phyloP scores from a whole-genome alignment of 2,329 filamentous ascomycete species.

The Cercospora zeina region DNA sequence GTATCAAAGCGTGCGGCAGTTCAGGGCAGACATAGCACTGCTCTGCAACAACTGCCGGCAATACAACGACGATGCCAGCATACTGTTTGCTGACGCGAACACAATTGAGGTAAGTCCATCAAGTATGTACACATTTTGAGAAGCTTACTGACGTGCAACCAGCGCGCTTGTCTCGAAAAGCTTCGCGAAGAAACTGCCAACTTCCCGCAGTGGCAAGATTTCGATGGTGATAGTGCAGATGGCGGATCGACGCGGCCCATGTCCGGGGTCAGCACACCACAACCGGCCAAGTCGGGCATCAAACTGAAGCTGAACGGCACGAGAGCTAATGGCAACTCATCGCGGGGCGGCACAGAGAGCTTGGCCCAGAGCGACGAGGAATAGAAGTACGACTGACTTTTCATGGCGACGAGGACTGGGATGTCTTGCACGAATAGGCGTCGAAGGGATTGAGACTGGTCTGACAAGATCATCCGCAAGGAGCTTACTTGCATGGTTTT shows the following conservation, averaged over 20 bases:
- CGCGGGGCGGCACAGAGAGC: slow-evolving; percentile 46
- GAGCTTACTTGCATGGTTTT: not conserved
- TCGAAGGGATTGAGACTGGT: not conserved
- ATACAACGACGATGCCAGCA: slow-evolving; percentile 94
- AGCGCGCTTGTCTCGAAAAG: slow-evolving; percentile 51
- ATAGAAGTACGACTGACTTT: slow-evolving; percentile 33
- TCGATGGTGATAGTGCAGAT: slow-evolving; percentile 53
- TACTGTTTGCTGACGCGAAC: slow-evolving; percentile 89
- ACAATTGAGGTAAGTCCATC: slow-evolving; percentile 74
- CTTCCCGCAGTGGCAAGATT: slow-evolving; percentile 60
- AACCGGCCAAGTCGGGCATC: slow-evolving; percentile 52
- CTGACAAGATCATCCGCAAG: slow-evolving; percentile 1
- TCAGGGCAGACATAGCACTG: slow-evolving; percentile 78
- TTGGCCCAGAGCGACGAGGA: slow-evolving; percentile 58
- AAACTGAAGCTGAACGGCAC: slow-evolving; percentile 65
- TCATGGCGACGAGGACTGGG: slow-evolving; percentile 5
- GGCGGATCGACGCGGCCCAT: slow-evolving; percentile 53
- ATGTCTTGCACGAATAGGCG: slow-evolving; percentile 2
- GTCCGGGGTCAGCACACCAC: slow-evolving; percentile 64
- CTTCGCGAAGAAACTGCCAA: slow-evolving; percentile 56
- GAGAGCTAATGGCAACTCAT: slow-evolving; percentile 48
- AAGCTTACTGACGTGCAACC: slow-evolving; percentile 17
- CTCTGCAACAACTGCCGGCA: slow-evolving; percentile 89
- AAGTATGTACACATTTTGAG: slow-evolving; percentile 1
- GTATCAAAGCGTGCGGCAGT: slow-evolving; percentile 76